Evolutionary conservation across 140 eudicot genomes (phyloP).

Genomic region (Anethum foeniculum): DNA sequence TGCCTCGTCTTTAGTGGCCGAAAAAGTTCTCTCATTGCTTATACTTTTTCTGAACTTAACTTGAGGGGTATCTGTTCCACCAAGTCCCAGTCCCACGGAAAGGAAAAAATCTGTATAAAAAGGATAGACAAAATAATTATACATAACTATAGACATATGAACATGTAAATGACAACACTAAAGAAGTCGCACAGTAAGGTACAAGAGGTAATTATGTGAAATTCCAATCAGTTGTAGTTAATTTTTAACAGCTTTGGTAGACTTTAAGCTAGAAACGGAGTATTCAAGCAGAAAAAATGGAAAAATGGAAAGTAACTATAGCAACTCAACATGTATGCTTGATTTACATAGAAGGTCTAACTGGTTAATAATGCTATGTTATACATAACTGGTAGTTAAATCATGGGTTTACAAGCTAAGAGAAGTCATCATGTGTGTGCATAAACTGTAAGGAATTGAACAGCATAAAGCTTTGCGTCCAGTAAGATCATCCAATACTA

Average conservation of each 20-base stretch:
- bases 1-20: slow-evolving; percentile 64
- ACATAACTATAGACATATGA: background rate
- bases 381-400: background rate
- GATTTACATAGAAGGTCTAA: background rate
- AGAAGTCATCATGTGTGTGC: background rate
- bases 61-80: slow-evolving; percentile 74
- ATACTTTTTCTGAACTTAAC: slow-evolving; percentile 67
- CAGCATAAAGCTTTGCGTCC: background rate
- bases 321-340: background rate
- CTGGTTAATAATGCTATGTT: background rate
- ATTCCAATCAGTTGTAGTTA: background rate
- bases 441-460: background rate
- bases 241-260: background rate
- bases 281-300: background rate
- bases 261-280: background rate
- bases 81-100: slow-evolving; percentile 85
- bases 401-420: background rate
- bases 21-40: slow-evolving; percentile 88
- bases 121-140: slow-evolving; percentile 11
- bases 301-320: background rate
- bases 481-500: background rate
- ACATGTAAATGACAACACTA: background rate
- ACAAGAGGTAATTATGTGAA: no score
- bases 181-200: background rate
- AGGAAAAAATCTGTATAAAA: slow-evolving; percentile 68